These are phyloP conservation scores for Seminavis robusta DNA, from an alignment of 108 stramenopile genomes.

Conservation along the genomic window DNA sequence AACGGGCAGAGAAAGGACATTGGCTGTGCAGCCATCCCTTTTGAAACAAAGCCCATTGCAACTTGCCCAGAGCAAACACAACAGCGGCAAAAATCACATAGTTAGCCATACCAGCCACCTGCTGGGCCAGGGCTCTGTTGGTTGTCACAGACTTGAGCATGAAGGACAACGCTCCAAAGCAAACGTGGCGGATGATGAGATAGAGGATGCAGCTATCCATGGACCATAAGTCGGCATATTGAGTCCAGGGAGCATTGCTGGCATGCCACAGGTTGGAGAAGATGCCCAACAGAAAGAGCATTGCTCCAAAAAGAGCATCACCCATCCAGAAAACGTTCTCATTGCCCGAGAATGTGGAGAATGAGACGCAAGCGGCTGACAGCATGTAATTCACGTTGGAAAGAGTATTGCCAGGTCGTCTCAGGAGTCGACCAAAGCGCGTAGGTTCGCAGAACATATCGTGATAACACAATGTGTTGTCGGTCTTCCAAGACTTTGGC, in stretches of 20 bases:
- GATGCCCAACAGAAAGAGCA: constrained; percentile 27
- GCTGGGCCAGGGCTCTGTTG: background rate
- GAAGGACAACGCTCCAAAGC: no score
- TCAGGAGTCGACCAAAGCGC: constrained; percentile 13
- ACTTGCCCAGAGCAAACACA: background rate
- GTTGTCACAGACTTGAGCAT: no score
- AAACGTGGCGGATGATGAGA: background rate
- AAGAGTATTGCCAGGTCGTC: constrained; percentile 35
- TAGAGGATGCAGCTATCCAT: constrained; percentile 19
- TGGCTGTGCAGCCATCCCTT: constrained; percentile 1
- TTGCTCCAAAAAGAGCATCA: constrained; percentile 26
- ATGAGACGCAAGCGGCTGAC: constrained; percentile 11
- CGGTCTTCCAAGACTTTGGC: no score
- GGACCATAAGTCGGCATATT: constrained; percentile 35
- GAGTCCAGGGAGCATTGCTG: constrained; percentile 27
- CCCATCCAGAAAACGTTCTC: constrained; percentile 15
- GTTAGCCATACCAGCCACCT: no score
- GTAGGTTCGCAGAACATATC: constrained; percentile 41
- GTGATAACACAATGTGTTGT: constrained; percentile 27
- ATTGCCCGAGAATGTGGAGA: constrained; percentile 6
- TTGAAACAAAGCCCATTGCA: background rate
- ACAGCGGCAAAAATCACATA: background rate
- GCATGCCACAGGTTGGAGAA: constrained; percentile 34
- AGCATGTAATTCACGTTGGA: constrained; percentile 31
- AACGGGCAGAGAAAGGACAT: constrained; percentile 1